These are phyloP conservation scores for Phaeotremella fagi DNA, from an alignment of 768 basidiomycete genomes.

Conservation along the genomic window DNA sequence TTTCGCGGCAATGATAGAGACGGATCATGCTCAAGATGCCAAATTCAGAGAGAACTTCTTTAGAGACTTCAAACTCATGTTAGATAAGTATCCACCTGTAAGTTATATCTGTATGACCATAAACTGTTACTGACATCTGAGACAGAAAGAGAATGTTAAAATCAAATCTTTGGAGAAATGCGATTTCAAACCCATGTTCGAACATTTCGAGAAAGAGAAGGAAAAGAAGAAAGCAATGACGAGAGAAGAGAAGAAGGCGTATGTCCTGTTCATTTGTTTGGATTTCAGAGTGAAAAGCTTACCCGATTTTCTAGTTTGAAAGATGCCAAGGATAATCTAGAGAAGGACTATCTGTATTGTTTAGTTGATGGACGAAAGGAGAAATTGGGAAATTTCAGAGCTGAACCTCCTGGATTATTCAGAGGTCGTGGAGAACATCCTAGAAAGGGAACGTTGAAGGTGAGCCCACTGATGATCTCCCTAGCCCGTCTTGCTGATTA, in stretches of 20 bases:
- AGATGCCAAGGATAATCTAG: slow-evolving; percentile 73
- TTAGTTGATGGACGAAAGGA: slow-evolving; percentile 94
- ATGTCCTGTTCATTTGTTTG: slow-evolving; percentile 6
- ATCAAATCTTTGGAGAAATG: slow-evolving; percentile 73
- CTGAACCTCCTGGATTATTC: slow-evolving; percentile 98
- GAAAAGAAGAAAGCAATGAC: slow-evolving; percentile 86
- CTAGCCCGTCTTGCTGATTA: slow-evolving; percentile 3
- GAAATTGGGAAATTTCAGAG: slow-evolving; percentile 95
- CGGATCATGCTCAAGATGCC: slow-evolving; percentile 81
- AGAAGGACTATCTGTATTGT: slow-evolving; percentile 78
- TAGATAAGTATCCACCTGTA: slow-evolving; percentile 80
- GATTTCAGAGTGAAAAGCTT: neutral
- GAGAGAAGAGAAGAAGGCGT: slow-evolving; percentile 79
- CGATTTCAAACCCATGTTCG: slow-evolving; percentile 92
- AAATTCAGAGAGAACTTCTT: slow-evolving; percentile 95
- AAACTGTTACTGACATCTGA: neutral
- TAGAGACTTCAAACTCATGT: slow-evolving; percentile 71
- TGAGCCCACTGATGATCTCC: slow-evolving; percentile 41
- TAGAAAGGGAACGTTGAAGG: slow-evolving; percentile 92
- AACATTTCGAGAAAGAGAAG: slow-evolving; percentile 85
- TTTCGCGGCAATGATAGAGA: slow-evolving; percentile 86
- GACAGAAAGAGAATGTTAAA: slow-evolving; percentile 62
- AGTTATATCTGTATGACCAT: slow-evolving; percentile 43
- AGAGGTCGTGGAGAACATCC: slow-evolving; percentile 97
- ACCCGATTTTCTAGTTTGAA: slow-evolving; percentile 54